Evolutionary conservation across 495 filamentous ascomycete species (phyloP).

Genomic region (Sabuloglossum arenarium): DNA sequence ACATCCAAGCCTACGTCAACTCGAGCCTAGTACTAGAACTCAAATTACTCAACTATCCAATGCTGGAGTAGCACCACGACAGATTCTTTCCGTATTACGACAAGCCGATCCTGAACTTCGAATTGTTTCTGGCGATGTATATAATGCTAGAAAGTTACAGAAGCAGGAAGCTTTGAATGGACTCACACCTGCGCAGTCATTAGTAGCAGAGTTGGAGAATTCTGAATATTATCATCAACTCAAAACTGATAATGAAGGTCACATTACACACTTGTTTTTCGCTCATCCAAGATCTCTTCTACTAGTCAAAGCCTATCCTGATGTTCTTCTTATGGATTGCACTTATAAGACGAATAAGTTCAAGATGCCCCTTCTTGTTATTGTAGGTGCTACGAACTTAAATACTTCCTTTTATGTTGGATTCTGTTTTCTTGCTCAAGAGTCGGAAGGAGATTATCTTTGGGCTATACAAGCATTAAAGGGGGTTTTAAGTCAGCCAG

Average conservation of each 20-base stretch:
- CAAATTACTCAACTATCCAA: not conserved
- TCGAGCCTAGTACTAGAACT: not conserved
- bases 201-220: not conserved
- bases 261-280: not conserved
- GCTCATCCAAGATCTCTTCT: not conserved
- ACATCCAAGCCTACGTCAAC: not conserved
- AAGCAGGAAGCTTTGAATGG: not conserved
- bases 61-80: not conserved
- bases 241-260: not conserved
- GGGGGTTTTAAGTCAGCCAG: not conserved
- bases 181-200: not conserved
- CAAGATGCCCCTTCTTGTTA: slow-evolving; percentile 9
- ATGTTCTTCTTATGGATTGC: slow-evolving; percentile 8
- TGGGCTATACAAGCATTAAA: not conserved
- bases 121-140: not conserved
- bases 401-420: slow-evolving; percentile 7
- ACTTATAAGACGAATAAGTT: slow-evolving; percentile 11
- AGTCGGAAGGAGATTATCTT: not conserved
- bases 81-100: not conserved
- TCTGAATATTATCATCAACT: not conserved
- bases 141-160: not conserved
- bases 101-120: not conserved
- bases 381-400: slow-evolving; percentile 4
- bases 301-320: not conserved
- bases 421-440: slow-evolving; percentile 1